Conservation (phyloP, 2,329 filamentous ascomycete species). For the Xylaria sp. region DNA sequence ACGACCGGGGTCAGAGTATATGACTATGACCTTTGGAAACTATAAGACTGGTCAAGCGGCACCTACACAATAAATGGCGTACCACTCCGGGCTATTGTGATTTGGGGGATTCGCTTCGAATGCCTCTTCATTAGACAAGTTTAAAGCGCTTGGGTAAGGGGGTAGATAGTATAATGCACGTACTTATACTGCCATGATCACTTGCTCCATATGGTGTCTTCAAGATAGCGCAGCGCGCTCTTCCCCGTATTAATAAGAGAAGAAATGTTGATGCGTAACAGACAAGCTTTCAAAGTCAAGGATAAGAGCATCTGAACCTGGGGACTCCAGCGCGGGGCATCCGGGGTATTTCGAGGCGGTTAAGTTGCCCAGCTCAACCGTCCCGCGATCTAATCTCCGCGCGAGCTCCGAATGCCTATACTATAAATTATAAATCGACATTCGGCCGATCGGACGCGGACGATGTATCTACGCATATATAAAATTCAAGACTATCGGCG, state of each 20-base stretch:
- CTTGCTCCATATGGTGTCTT: not conserved
- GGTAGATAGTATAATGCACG: not conserved
- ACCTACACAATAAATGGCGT: not conserved
- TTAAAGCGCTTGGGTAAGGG: not conserved
- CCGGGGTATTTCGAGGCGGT: slow-evolving; percentile 15
- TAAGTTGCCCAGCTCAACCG: not conserved
- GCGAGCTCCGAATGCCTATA: not conserved
- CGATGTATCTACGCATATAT: not conserved
- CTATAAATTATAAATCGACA: slow-evolving; percentile 21
- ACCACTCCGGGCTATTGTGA: not conserved
- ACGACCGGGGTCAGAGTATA: slow-evolving; percentile 17
- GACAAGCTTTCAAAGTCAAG: not conserved
- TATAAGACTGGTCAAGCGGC: slow-evolving; percentile 22
- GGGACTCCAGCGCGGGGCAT: slow-evolving; percentile 7
- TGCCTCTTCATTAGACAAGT: not conserved
- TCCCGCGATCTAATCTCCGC: not conserved
- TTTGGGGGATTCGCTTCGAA: not conserved
- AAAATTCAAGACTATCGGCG: not conserved
- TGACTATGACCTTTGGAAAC: slow-evolving; percentile 21
- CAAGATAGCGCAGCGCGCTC: not conserved
- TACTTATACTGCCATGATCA: too few relatives aligned
- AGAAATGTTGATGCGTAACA: not conserved
- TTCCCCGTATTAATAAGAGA: not conserved
- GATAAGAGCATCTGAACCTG: not conserved
- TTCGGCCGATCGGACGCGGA: not conserved